Evolutionary conservation across 1,284 basidiomycete genomes (phyloP), one percentile per base, ranked within the genome.

Genomic region (Cystobasidium slooffiae): DNA sequence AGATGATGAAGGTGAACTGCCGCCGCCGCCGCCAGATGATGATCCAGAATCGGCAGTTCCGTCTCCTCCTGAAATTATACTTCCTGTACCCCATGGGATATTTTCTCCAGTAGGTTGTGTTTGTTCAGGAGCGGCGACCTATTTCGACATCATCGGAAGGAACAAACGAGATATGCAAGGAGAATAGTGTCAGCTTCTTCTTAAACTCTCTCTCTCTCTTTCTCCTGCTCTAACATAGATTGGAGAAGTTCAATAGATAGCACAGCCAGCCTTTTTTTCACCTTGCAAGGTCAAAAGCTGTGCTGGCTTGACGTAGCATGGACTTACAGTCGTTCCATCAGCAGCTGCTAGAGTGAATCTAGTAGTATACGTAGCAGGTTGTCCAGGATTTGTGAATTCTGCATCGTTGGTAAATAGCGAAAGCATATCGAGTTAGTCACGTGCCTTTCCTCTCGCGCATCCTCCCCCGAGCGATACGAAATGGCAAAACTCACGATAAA

Each of bases 291-390:
- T 59, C 31, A 7, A 31, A 16, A 39, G 24, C 56, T 7, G 12
- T 39, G 65, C 68, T 49, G 1, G n/a, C 46, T 22, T 51, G 67
- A 65, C 51, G 39, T 64, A 61, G 16, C 64, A 43, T 0, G 90
- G 85, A n/a, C 87, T 76, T 0, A 85, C 85, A 44, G 85, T 83
- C 6, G 82, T 77, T 5, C 88, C 89, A 44, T 82, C 78, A 1
- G 85, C 68, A 51, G 85, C 86, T 0, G 90, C 88, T 80, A 94
- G 91, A 52, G 89, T 85, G 85, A 93, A 94, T 51, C 92, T 89
- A 8, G 87, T 88, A 0, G 92, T 92, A 91, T 92, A 94, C 20
- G 85, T 84, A 56, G 85, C 85, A 77, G 84, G 82, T 43, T 75
- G 55, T 3, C 69, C 78, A 64, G 74, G 66, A 75, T 80, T 75